Evolutionary conservation across 139 green algal genomes (phyloP), one percentile per base, ranked within the genome.

Genomic region (Diplosphaera chodatii): DNA sequence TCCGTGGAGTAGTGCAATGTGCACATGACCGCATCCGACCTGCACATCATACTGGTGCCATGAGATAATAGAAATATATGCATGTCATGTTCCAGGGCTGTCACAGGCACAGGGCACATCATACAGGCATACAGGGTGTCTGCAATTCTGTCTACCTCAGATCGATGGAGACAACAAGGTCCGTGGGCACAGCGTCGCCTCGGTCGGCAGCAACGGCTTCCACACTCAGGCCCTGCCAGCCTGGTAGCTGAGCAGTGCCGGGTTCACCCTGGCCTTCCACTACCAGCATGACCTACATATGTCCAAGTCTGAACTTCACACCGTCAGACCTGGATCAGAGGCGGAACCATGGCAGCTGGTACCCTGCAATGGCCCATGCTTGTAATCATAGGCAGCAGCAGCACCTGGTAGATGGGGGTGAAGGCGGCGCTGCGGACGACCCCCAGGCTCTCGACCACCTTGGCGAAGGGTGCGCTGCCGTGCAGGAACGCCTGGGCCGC

Each of bases 391-490:
- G 37, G 37, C 4, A 72, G 41, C 18, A 77, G 20, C 64, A 65
- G 41, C 4, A 48, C 32, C 40, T 77, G 72, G 63, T 64, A 73
- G 20, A 77, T 65, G 21, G 72, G 72, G n/a, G 64, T 32, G 64
- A 70, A 32, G 41, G 22, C 30, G 48, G 72, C 18, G 1, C 62
- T 72, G 37, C 70, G 64, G 2, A 40, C 23, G 1, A 65, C 32
- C 4, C 64, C 32, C 4, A 72, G 29, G 15, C 30, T 28, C 28
- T 77, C 37, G 6, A 67, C 72, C 40, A 77, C 65, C 25, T 65
- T 65, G 31, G 55, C 20, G 40, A 77, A 73, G 28, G 59, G 59
- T 3, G 30, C 63, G 3, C 6, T 25, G 16, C 8, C 63, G 16
- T 67, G 63, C 10, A 18, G 8, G 10, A 67, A 34, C 2, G 29